phyloP scores from a whole-genome alignment of 352 stramenopile species.

The Lagenidium giganteum region DNA sequence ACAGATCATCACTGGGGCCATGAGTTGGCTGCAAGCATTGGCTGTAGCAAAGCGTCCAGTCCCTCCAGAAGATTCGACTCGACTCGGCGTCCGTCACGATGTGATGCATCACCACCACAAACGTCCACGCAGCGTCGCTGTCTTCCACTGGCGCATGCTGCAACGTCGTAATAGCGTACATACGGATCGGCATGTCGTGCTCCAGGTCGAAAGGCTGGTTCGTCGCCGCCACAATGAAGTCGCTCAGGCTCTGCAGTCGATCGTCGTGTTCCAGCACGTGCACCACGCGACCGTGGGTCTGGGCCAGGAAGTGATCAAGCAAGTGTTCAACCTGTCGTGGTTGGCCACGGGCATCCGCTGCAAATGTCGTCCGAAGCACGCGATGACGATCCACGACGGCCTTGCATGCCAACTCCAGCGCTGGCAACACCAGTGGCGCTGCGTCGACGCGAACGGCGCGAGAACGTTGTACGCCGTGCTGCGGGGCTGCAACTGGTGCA shows the following conservation, averaged over 20 bases:
- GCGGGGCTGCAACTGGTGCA: conserved; percentile 30
- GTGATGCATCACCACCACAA: conserved; percentile 43
- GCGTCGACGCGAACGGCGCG: conserved; percentile 23
- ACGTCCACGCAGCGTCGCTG: conserved; percentile 24
- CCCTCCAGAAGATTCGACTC: conserved; percentile 37
- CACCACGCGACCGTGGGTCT: not conserved
- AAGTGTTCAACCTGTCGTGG: conserved; percentile 25
- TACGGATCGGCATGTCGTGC: conserved; percentile 26
- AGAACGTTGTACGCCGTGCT: conserved; percentile 52
- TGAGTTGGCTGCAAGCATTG: conserved; percentile 3
- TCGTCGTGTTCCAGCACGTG: not conserved
- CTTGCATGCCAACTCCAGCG: conserved; percentile 21
- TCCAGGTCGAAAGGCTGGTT: conserved; percentile 32
- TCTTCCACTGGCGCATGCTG: too few species aligned
- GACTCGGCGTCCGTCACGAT: conserved; percentile 49
- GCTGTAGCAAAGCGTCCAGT: conserved; percentile 24
- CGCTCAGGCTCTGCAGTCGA: conserved; percentile 3
- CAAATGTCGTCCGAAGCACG: conserved; percentile 38
- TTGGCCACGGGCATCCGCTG: conserved; percentile 18
- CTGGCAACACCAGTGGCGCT: conserved; percentile 12
- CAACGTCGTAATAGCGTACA: conserved; percentile 20
- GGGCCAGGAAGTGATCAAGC: conserved; percentile 9
- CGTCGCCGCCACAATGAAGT: conserved; percentile 17
- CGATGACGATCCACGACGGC: conserved; percentile 36
- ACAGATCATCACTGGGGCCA: not conserved